Conservation (phyloP, 2,329 filamentous ascomycete species). For the Metarhizium humberi region DNA sequence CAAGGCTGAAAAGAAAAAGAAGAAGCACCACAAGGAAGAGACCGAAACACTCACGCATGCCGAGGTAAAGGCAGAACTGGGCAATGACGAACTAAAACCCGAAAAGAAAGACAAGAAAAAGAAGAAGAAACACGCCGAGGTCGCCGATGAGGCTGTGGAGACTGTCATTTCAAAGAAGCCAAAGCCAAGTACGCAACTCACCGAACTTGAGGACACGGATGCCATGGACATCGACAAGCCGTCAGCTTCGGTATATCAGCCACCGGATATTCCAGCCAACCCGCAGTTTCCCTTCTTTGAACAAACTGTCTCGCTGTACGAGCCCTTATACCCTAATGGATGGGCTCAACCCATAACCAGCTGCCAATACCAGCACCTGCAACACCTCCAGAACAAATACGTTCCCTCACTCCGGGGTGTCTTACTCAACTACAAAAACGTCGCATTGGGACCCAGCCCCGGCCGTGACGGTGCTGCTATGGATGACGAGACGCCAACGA, state of each 20-base stretch:
- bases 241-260: conserved; percentile 23
- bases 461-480: conserved; percentile 37
- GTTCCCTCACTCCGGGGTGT: conserved; percentile 64
- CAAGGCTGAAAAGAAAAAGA: conserved; percentile 9
- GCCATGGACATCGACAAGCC: conserved; percentile 31
- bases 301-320: conserved; percentile 72
- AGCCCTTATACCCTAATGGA: conserved; percentile 62
- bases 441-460: conserved; percentile 52
- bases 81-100: conserved; percentile 14
- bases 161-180: background rate
- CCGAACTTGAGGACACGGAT: conserved; percentile 11
- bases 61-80: conserved; percentile 1
- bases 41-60: conserved; percentile 12
- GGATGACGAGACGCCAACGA: conserved; percentile 37
- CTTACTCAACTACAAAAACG: conserved; percentile 64
- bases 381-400: conserved; percentile 67
- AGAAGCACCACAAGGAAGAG: conserved; percentile 21
- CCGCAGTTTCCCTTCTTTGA: conserved; percentile 62
- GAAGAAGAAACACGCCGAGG: conserved; percentile 14
- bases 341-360: conserved; percentile 62
- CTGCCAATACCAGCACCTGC: conserved; percentile 64
- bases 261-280: conserved; percentile 28
- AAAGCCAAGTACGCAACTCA: background rate
- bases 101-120: conserved; percentile 22
- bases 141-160: conserved; percentile 9